Conservation (phyloP, 2,329 filamentous ascomycete species). For the Trichoderma semiorbis region DNA sequence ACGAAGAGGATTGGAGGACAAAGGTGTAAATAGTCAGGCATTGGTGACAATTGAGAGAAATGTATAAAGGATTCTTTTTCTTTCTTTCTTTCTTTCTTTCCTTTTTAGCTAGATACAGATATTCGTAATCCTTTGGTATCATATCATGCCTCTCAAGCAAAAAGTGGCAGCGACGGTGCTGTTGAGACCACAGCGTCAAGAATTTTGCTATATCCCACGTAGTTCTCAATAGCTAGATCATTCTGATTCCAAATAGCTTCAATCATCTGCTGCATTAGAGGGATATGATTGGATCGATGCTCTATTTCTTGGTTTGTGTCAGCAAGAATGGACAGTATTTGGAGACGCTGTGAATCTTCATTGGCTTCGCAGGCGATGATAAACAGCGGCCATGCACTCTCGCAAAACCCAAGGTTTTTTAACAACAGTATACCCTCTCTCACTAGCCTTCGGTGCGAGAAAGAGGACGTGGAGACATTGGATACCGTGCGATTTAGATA, state of each 20-base stretch:
- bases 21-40: not conserved
- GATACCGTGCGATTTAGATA: constrained; percentile 13
- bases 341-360: constrained; percentile 15
- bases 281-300: constrained; percentile 6
- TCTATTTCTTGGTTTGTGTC: constrained; percentile 1
- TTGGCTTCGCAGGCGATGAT: constrained; percentile 17
- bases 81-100: no score
- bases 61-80: not conserved
- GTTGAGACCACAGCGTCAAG: constrained; percentile 13
- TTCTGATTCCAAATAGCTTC: constrained; percentile 18
- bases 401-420: constrained; percentile 12
- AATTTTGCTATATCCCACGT: constrained; percentile 10
- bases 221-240: constrained; percentile 9
- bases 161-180: constrained; percentile 5
- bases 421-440: constrained; percentile 15
- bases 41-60: not conserved
- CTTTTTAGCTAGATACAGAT: not conserved
- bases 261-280: constrained; percentile 8
- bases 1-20: not conserved
- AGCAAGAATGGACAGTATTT: constrained; percentile 4
- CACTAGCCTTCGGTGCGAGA: constrained; percentile 8
- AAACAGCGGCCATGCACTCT: constrained; percentile 16
- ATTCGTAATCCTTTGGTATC: not conserved
- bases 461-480: constrained; percentile 2
- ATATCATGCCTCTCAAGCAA: not conserved